phyloP scores from a whole-genome alignment of 371 early-diverging fungal genomes.

The Lichtheimia ramosa region DNA sequence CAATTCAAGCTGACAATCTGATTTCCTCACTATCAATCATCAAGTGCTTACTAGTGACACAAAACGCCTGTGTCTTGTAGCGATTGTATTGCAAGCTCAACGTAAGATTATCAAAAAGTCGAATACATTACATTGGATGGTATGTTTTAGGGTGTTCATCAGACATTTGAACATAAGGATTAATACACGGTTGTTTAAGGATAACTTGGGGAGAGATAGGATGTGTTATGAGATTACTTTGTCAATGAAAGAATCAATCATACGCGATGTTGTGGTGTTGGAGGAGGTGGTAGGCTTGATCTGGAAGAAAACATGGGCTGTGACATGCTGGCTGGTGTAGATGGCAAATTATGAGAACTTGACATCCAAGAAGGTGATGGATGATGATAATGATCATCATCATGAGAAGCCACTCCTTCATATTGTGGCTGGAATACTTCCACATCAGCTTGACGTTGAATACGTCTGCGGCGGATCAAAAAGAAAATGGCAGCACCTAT shows the following conservation, averaged over 20 bases:
- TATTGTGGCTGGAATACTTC: constrained; percentile 17
- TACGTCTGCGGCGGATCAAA: constrained; percentile 16
- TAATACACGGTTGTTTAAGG: too few relatives aligned
- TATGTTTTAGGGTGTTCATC: too few relatives aligned
- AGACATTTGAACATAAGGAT: too few relatives aligned
- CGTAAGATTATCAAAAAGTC: too few relatives aligned
- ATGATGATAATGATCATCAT: background rate
- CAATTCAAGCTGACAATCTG: too few relatives aligned
- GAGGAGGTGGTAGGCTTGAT: constrained; percentile 2
- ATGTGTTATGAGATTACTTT: too few relatives aligned
- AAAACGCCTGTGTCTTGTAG: too few relatives aligned
- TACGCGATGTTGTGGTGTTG: constrained; percentile 1
- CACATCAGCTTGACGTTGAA: constrained; percentile 7
- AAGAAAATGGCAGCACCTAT: constrained; percentile 15
- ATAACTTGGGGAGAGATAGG: too few relatives aligned
- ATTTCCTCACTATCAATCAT: too few relatives aligned
- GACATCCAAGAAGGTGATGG: constrained; percentile 5
- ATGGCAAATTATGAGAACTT: constrained; percentile 3
- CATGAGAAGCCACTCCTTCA: constrained; percentile 1
- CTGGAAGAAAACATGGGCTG: background rate
- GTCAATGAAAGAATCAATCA: background rate
- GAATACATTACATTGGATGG: too few relatives aligned
- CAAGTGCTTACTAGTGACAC: too few relatives aligned
- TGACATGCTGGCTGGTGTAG: constrained; percentile 2
- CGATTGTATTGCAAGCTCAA: too few relatives aligned